These are phyloP conservation scores for Polytrichum formosum DNA, from an alignment of 225 moss, liverwort and hornwort species.

Conservation along the genomic window DNA sequence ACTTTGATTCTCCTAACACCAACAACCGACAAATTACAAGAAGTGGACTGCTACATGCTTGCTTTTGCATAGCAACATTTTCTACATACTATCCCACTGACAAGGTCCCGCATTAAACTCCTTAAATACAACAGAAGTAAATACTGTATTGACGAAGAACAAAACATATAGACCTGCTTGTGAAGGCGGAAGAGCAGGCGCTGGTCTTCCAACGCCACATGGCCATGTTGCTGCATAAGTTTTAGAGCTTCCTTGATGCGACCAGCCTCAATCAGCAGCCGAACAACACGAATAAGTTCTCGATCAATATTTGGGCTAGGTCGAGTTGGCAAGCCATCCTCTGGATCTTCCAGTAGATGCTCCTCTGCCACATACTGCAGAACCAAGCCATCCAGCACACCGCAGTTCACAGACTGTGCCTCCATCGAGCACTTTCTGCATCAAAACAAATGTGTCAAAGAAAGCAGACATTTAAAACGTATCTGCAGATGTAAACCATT, in stretches of 20 bases:
- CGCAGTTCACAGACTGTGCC: conserved; percentile 62
- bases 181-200: conserved; percentile 72
- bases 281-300: conserved; percentile 45
- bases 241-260: conserved; percentile 54
- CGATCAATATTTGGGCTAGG: conserved; percentile 22
- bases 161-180: conserved; percentile 52
- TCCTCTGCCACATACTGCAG: conserved; percentile 61
- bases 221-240: conserved; percentile 61
- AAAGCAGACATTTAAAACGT: not conserved
- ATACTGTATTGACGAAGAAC: not conserved
- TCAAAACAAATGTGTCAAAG: conserved; percentile 1
- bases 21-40: too few relatives aligned
- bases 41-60: too few relatives aligned
- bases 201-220: conserved; percentile 55
- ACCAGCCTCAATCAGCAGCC: conserved; percentile 64
- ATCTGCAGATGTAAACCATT: too few relatives aligned
- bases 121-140: not conserved
- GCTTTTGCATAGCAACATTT: too few relatives aligned
- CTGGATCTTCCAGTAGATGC: conserved; percentile 45
- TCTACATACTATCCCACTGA: too few relatives aligned
- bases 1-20: too few relatives aligned
- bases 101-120: too few relatives aligned
- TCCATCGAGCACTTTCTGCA: conserved; percentile 52
- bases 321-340: conserved; percentile 15
- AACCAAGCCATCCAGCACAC: conserved; percentile 69